Evolutionary conservation across 768 basidiomycete species (phyloP), one percentile per base, ranked within the genome.

Genomic region (Termitomyces sp.): DNA sequence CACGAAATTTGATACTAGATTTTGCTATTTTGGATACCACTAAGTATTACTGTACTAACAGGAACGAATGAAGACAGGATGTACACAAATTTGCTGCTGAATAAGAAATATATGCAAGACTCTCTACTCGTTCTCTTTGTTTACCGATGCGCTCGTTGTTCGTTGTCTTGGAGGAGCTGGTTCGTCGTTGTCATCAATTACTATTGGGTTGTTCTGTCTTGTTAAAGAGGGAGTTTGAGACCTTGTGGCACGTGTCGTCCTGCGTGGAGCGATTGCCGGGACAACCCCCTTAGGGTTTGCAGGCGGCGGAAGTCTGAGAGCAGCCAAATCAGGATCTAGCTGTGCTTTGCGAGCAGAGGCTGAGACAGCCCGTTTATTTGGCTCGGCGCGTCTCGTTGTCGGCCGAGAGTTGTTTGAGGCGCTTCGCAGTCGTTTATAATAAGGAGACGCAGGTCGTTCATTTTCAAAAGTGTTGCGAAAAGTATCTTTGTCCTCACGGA

Each of bases 391-490:
- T 53, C 17, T 43, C 54, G 54, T 54, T 25, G 16, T 29, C 2
- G 61, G 41, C 19, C 34, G 41, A 25, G 54, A 48, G 25, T 56
- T 56, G 27, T 53, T 59, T 7, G 61, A 62, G 3, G 61, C 61
- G 25, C 58, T 62, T 38, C 61, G 40, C n/a, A 59, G 41, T 9
- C 57, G 61, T 51, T 59, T 59, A 32, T 54, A 59, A 27, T 59
- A 59, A 16, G 61, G 57, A 44, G 61, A 56, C 14, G 55, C 52
- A 17, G 61, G 51, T 9, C 50, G 49, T 17, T 54, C 58, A 17
- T 27, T 34, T 32, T 58, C 45, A 43, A 62, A 63, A n/a, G 32
- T 62, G 46, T 63, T 62, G 34, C 47, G 54, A 41, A 63, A 63
- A 23, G 51, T 16, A 21, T 59, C 58, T 9, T 23, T 31, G 3